These are phyloP conservation scores for Earliella scabrosa DNA, from an alignment of 1,284 basidiomycete species.

Conservation along the genomic window DNA sequence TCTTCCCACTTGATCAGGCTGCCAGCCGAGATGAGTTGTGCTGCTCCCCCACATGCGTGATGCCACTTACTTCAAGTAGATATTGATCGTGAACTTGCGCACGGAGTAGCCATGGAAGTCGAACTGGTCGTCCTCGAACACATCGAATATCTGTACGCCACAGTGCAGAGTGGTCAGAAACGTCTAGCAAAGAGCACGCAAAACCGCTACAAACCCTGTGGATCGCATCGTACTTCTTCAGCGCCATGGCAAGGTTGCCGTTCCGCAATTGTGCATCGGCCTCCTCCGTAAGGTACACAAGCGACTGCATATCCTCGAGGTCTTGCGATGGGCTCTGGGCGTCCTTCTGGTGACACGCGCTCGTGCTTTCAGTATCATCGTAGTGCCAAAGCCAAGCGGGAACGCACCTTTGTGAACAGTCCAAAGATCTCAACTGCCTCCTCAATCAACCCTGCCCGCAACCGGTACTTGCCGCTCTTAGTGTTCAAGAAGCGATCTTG, in stretches of 20 bases:
- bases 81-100: constrained; percentile 86
- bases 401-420: constrained; percentile 84
- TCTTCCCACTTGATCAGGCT: constrained; percentile 90
- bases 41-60: too few species aligned
- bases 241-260: constrained; percentile 77
- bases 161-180: not conserved
- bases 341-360: constrained; percentile 67
- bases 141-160: constrained; percentile 80
- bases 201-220: constrained; percentile 59
- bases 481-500: constrained; percentile 98
- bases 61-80: constrained; percentile 82
- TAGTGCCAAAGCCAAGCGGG: not conserved
- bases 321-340: constrained; percentile 79
- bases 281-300: constrained; percentile 88
- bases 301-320: constrained; percentile 95
- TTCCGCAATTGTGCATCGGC: constrained; percentile 72
- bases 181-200: not conserved
- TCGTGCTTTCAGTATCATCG: not conserved
- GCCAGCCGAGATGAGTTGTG: not conserved
- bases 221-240: constrained; percentile 87
- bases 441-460: constrained; percentile 80
- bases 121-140: constrained; percentile 95
- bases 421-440: constrained; percentile 79
- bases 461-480: constrained; percentile 91
- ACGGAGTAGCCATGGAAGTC: constrained; percentile 98